A percentile compares a stretch with the other conserved stretches of the same genome.
Evolutionary conservation across 805 yeast genomes (phyloP).

Genomic region (Spathaspora sp.): DNA sequence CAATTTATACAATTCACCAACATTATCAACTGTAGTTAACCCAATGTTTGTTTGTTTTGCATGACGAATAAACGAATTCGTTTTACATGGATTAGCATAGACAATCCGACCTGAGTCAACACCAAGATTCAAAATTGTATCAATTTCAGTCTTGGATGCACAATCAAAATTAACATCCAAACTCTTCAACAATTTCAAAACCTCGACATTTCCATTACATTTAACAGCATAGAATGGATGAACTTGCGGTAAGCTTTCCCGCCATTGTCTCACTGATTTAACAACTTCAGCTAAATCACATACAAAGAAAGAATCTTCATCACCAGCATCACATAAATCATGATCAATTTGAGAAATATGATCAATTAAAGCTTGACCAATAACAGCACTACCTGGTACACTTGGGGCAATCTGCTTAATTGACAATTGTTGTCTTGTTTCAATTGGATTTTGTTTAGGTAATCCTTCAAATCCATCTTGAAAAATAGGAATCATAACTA

Average conservation of each 20-base stretch:
- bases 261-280: conserved; percentile 65
- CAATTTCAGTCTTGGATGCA: conserved; percentile 85
- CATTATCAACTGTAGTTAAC: conserved; percentile 86
- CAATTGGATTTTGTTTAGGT: not conserved
- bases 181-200: conserved; percentile 53
- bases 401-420: not conserved
- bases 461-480: conserved; percentile 2
- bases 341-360: conserved; percentile 46
- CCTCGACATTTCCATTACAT: conserved; percentile 73
- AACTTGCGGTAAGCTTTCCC: conserved; percentile 59
- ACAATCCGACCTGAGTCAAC: conserved; percentile 65
- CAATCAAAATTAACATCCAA: conserved; percentile 86
- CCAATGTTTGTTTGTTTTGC: conserved; percentile 56
- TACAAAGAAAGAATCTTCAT: conserved; percentile 83
- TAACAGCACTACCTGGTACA: conserved; percentile 8
- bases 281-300: conserved; percentile 77
- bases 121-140: conserved; percentile 57
- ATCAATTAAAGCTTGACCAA: conserved; percentile 36
- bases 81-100: conserved; percentile 93
- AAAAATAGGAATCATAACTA: conserved; percentile 3
- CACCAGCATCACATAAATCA: conserved; percentile 65
- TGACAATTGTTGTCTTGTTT: not conserved
- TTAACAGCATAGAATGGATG: conserved; percentile 93
- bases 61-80: conserved; percentile 73
- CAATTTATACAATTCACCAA: conserved; percentile 78